A percentile compares a stretch with the other conserved stretches of the same genome.
Conservation (phyloP, 345 rosid genomes). For the Gossypium longicalyx region DNA sequence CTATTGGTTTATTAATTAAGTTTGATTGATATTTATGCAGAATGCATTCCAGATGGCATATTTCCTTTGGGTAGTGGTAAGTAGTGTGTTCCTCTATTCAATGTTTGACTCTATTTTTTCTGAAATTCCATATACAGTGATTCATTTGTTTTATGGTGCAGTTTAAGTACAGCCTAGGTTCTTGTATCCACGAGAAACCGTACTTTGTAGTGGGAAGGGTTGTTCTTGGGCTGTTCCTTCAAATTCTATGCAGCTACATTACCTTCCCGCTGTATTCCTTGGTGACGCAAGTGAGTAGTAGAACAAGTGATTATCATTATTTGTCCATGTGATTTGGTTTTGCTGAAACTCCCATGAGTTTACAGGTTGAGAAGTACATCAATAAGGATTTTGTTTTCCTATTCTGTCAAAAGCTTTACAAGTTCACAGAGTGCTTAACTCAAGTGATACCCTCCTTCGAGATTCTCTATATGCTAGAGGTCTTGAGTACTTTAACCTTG, state of each 20-base stretch:
- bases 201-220: slow-evolving; percentile 26
- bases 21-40: slow-evolving; percentile 18
- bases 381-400: no score
- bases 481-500: no score
- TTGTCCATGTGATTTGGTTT: no score
- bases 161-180: slow-evolving; percentile 33
- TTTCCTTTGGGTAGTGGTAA: slow-evolving; percentile 47
- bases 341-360: no score
- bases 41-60: slow-evolving; percentile 53
- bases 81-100: background rate
- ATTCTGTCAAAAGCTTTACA: no score
- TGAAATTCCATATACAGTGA: background rate
- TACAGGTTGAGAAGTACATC: no score
- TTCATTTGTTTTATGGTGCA: slow-evolving; percentile 8
- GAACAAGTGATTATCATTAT: background rate
- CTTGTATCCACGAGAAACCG: slow-evolving; percentile 45
- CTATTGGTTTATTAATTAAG: background rate
- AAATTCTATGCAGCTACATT: slow-evolving; percentile 49
- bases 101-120: no score
- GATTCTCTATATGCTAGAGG: no score
- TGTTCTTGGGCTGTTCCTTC: slow-evolving; percentile 34
- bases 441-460: no score
- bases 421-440: no score
- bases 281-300: slow-evolving; percentile 48
- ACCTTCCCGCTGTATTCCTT: slow-evolving; percentile 56